A percentile compares a stretch with the other conserved stretches of the same genome.
phyloP scores from a whole-genome alignment of 2,329 filamentous ascomycete genomes.

The Pseudogymnoascus sp. region DNA sequence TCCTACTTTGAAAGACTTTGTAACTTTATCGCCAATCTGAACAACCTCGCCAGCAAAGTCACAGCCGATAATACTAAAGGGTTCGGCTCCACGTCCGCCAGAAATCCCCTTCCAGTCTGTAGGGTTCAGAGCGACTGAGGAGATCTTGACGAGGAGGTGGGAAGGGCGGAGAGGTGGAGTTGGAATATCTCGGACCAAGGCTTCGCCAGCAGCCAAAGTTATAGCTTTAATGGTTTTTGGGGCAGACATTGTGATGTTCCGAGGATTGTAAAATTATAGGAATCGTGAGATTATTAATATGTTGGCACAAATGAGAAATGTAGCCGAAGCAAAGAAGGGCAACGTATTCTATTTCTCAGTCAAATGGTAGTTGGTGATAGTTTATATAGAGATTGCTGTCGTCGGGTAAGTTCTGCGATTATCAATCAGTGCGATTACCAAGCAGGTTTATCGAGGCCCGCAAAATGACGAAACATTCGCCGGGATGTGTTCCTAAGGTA shows the following conservation, averaged over 20 bases:
- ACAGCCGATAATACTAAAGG: not conserved
- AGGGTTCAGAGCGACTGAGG: constrained; percentile 15
- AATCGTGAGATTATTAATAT: too few species aligned
- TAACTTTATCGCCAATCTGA: constrained; percentile 15
- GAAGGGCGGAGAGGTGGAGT: constrained; percentile 13
- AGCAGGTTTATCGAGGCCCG: not conserved
- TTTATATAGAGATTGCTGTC: not conserved
- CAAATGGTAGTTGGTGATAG: not conserved
- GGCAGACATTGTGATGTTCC: not conserved
- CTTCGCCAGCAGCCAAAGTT: not conserved
- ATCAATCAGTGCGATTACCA: not conserved
- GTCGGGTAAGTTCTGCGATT: not conserved
- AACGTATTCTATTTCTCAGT: too few species aligned
- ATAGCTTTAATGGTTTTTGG: not conserved
- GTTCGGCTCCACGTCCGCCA: not conserved
- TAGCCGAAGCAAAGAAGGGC: not conserved
- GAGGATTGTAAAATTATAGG: too few species aligned
- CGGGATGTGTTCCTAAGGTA: not conserved
- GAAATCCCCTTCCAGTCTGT: constrained; percentile 14
- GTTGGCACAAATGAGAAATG: too few species aligned
- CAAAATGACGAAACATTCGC: not conserved
- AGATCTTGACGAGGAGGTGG: constrained; percentile 15
- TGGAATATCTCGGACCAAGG: not conserved
- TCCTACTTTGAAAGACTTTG: constrained; percentile 14
- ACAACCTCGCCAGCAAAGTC: constrained; percentile 10